Conservation (phyloP, 2,329 filamentous ascomycete species). For the Chaetothyriales sp. region DNA sequence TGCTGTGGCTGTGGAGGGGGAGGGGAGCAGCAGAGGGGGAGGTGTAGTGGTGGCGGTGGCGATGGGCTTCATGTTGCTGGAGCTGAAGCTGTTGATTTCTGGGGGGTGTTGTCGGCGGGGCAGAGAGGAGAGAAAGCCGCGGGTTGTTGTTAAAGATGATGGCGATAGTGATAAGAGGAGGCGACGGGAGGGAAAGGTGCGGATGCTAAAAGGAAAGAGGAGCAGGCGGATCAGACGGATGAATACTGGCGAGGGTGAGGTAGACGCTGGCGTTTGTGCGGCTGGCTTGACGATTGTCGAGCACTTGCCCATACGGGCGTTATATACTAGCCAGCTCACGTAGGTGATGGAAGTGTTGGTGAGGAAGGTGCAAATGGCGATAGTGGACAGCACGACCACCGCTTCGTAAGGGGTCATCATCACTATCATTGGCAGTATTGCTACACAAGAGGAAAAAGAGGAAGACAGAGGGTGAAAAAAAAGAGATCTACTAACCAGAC, state of each 20-base stretch:
- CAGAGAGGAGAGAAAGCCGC: not conserved
- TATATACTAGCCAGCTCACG: not conserved
- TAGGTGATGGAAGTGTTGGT: not conserved
- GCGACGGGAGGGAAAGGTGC: not conserved
- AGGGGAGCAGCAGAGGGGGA: not conserved
- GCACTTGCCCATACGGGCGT: not conserved
- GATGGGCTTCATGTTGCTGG: not conserved
- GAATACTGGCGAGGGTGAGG: not conserved
- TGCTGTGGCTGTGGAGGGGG: not conserved
- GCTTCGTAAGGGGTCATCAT: not conserved
- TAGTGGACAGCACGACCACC: not conserved
- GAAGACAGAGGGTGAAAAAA: not conserved
- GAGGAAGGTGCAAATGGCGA: not conserved
- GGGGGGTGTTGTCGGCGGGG: not conserved
- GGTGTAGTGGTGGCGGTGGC: no score
- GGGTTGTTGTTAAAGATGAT: not conserved
- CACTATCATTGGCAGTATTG: not conserved
- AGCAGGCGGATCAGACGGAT: no score
- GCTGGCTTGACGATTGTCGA: not conserved
- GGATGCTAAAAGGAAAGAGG: no score
- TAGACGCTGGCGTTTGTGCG: no score
- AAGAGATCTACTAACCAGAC: not conserved
- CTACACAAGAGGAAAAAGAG: not conserved
- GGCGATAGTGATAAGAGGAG: not conserved
- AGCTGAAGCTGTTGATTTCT: not conserved